A percentile compares a stretch with the other conserved stretches of the same genome.
Evolutionary conservation across 1,139 yeast species (phyloP).

Genomic region (Hemisphaericaspora subhashii): DNA sequence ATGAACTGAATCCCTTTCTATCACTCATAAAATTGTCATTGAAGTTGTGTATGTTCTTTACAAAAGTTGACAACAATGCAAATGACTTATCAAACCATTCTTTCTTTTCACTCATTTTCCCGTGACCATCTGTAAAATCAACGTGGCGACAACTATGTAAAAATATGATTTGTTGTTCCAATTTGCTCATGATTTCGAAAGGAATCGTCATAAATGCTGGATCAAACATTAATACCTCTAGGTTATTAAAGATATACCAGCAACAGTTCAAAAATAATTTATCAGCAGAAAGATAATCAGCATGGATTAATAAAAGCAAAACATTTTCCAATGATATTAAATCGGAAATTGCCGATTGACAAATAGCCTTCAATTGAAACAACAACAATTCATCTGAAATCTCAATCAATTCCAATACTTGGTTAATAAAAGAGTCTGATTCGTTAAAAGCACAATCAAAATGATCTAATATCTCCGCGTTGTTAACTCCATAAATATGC

Average conservation of each 20-base stretch:
- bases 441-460: conserved; percentile 21
- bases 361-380: conserved; percentile 55
- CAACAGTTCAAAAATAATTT: conserved; percentile 61
- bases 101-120: conserved; percentile 15
- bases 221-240: conserved; percentile 64
- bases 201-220: conserved; percentile 30
- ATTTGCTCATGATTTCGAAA: conserved; percentile 23
- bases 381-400: conserved; percentile 66
- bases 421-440: conserved; percentile 48
- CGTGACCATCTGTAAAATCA: conserved; percentile 22
- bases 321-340: conserved; percentile 65
- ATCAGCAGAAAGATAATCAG: conserved; percentile 51
- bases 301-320: conserved; percentile 52
- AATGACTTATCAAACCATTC: conserved; percentile 27
- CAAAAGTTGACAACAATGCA: conserved; percentile 27
- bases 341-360: conserved; percentile 63
- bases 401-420: conserved; percentile 58
- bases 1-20: conserved; percentile 36
- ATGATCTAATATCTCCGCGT: conserved; percentile 44
- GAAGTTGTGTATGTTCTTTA: conserved; percentile 34
- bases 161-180: conserved; percentile 30
- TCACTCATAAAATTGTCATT: conserved; percentile 54
- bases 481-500: conserved; percentile 59
- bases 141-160: conserved; percentile 29
- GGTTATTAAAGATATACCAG: conserved; percentile 67